A percentile compares a stretch with the other conserved stretches of the same genome.
These are phyloP conservation scores for Chaetothyriales sp. DNA, from an alignment of 2,329 filamentous ascomycete genomes.

Conservation along the genomic window DNA sequence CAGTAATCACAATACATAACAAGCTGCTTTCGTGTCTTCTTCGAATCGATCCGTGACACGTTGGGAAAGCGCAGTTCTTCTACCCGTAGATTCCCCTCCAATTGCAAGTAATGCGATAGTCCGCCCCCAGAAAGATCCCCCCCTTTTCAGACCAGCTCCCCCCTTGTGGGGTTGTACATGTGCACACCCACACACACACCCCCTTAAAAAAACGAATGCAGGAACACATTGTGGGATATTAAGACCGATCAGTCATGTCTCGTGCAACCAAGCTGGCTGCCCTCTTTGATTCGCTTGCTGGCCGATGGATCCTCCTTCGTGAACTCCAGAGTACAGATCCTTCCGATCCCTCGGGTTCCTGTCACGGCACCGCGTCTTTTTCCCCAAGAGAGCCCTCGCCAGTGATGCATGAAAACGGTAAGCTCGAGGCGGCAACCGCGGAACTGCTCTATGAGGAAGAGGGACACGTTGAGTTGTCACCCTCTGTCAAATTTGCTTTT, in stretches of 20 bases:
- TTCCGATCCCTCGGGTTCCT: slow-evolving; percentile 27
- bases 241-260: slow-evolving; percentile 2
- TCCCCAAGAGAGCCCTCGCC: slow-evolving; percentile 16
- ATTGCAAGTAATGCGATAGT: not conserved
- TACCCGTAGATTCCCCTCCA: no score
- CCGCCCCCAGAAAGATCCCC: not conserved
- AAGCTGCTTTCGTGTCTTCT: not conserved
- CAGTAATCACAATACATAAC: not conserved
- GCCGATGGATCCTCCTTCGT: slow-evolving; percentile 25
- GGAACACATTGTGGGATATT: slow-evolving; percentile 10
- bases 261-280: slow-evolving; percentile 1
- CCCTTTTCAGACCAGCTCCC: not conserved
- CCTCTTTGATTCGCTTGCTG: slow-evolving; percentile 12
- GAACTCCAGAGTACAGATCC: slow-evolving; percentile 27
- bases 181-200: no score
- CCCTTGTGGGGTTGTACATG: not conserved
- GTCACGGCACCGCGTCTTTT: slow-evolving; percentile 28
- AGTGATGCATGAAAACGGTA: slow-evolving; percentile 12
- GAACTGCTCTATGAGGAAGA: slow-evolving; percentile 29
- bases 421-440: slow-evolving; percentile 16
- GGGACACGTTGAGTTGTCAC: slow-evolving; percentile 25
- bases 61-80: not conserved
- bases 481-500: slow-evolving; percentile 12
- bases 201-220: slow-evolving; percentile 6
- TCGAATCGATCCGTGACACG: no score